These are phyloP conservation scores for Fusarium marasasianum DNA, from an alignment of 2,329 filamentous ascomycete species.

Conservation along the genomic window DNA sequence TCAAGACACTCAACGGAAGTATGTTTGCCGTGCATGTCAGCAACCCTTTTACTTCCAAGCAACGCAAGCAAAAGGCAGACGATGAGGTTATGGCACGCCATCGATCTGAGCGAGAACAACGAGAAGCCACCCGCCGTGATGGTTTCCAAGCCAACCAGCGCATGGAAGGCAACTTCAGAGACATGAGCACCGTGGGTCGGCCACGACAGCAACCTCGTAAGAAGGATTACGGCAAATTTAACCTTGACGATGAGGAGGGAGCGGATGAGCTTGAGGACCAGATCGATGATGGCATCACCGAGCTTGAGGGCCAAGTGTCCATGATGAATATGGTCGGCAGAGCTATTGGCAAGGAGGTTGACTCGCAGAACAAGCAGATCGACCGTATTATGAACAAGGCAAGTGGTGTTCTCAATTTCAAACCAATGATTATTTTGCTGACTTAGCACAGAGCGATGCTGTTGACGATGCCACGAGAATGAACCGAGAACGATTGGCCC, in stretches of 20 bases:
- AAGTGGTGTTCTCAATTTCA: slow-evolving; percentile 37
- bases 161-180: slow-evolving; percentile 61
- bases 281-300: slow-evolving; percentile 69
- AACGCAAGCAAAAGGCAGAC: slow-evolving; percentile 71
- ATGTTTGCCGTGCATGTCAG: slow-evolving; percentile 89
- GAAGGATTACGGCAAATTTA: slow-evolving; percentile 69
- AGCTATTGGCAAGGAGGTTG: slow-evolving; percentile 79
- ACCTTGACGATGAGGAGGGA: slow-evolving; percentile 76
- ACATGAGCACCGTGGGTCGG: slow-evolving; percentile 47
- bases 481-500: slow-evolving; percentile 77
- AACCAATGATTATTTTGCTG: slow-evolving; percentile 35
- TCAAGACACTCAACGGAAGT: slow-evolving; percentile 86
- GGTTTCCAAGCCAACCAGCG: slow-evolving; percentile 62
- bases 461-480: slow-evolving; percentile 84
- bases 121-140: slow-evolving; percentile 67
- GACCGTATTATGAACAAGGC: slow-evolving; percentile 83
- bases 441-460: slow-evolving; percentile 72
- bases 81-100: slow-evolving; percentile 75
- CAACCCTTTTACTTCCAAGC: slow-evolving; percentile 79
- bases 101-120: slow-evolving; percentile 70
- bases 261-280: slow-evolving; percentile 57
- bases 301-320: slow-evolving; percentile 75
- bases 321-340: slow-evolving; percentile 78
- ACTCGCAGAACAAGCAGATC: slow-evolving; percentile 78
- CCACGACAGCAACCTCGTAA: slow-evolving; percentile 48